Conservation (phyloP, 352 stramenopile species). For the Phytophthora syringae region DNA sequence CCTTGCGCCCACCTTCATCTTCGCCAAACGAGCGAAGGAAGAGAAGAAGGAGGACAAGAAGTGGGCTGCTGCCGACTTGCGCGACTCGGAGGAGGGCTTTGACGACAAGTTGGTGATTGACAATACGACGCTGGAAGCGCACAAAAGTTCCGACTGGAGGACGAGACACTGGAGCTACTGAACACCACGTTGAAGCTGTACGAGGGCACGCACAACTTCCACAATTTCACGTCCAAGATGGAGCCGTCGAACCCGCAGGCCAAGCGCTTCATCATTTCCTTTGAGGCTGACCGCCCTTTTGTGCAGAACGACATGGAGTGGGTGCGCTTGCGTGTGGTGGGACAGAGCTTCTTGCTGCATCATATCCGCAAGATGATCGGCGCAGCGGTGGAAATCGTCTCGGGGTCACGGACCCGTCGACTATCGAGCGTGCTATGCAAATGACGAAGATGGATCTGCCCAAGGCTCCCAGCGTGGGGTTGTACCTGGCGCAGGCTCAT, state of each 20-base stretch:
- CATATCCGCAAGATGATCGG: conserved; percentile 99
- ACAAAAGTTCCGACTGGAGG: conserved; percentile 80
- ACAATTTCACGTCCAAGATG: conserved; percentile 97
- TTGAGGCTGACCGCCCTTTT: conserved; percentile 79
- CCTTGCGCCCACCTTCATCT: conserved; percentile 90
- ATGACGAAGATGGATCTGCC: conserved; percentile 88
- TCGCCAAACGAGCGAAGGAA: conserved; percentile 45
- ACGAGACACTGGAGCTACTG: conserved; percentile 56
- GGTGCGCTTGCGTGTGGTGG: conserved; percentile 94
- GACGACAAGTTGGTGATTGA: conserved; percentile 61
- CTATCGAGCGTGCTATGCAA: conserved; percentile 66
- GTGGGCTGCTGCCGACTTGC: conserved; percentile 44
- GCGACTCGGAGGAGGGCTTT: conserved; percentile 50
- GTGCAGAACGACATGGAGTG: conserved; percentile 94
- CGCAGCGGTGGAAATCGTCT: conserved; percentile 76
- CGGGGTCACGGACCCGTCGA: conserved; percentile 55
- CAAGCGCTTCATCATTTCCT: conserved; percentile 94
- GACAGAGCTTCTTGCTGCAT: conserved; percentile 97
- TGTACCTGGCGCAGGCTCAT: conserved; percentile 87
- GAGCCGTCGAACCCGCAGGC: conserved; percentile 82
- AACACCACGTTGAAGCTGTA: conserved; percentile 70
- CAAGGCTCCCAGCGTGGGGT: conserved; percentile 85
- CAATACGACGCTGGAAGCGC: conserved; percentile 58
- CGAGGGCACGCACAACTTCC: conserved; percentile 93
- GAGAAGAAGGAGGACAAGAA: conserved; percentile 21